These are phyloP conservation scores for Fallopia convolvulus DNA, from an alignment of 148 eudicot species.

Conservation along the genomic window DNA sequence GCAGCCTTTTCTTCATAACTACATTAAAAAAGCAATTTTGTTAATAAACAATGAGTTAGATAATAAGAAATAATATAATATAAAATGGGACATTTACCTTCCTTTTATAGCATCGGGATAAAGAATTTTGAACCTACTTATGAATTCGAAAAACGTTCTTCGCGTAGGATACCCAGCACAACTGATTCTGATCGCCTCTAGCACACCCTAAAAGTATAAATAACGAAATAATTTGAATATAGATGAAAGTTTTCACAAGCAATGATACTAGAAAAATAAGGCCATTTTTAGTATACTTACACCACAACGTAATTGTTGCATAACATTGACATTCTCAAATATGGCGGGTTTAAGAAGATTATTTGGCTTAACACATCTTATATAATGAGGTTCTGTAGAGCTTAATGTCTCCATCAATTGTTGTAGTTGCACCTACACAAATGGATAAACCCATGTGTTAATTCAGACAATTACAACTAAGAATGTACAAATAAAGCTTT, in stretches of 20 bases:
- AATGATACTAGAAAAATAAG: not conserved
- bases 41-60: not conserved
- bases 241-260: not conserved
- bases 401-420: conserved; percentile 89
- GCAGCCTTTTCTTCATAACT: conserved; percentile 64
- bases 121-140: conserved; percentile 75
- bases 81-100: conserved; percentile 44
- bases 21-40: conserved; percentile 17
- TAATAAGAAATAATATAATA: not conserved
- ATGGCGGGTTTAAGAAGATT: conserved; percentile 86
- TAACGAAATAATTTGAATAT: conserved; percentile 17
- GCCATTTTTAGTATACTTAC: conserved; percentile 50
- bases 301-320: conserved; percentile 99
- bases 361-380: conserved; percentile 99
- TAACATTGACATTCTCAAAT: conserved; percentile 84
- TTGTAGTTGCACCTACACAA: conserved; percentile 79
- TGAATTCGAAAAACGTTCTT: conserved; percentile 75
- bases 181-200: conserved; percentile 97
- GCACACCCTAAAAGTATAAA: conserved; percentile 76
- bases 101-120: conserved; percentile 70
- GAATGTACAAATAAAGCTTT: not conserved
- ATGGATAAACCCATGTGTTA: not conserved
- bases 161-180: conserved; percentile 97
- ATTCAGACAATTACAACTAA: not conserved
- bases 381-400: conserved; percentile 95